Percentiles rank a stretch among this genome's conserved stretches.
These are phyloP conservation scores for Monosporascus sp. DNA, from an alignment of 2,329 filamentous ascomycete genomes.

Conservation along the genomic window DNA sequence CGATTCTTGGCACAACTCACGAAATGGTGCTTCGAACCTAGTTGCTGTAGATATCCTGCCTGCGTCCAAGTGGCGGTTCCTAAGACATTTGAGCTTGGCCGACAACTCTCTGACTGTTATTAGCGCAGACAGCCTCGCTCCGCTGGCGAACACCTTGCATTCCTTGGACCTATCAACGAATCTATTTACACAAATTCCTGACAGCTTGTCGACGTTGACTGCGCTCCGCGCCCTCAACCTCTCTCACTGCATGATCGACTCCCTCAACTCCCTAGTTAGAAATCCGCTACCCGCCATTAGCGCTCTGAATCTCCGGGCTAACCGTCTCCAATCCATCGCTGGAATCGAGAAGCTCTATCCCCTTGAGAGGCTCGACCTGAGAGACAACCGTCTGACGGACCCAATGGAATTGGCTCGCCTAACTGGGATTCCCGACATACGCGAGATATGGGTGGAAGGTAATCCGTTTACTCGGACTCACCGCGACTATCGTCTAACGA, in stretches of 20 bases:
- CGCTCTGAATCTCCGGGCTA: slow-evolving; percentile 83
- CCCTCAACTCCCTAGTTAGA: slow-evolving; percentile 77
- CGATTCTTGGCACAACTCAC: slow-evolving; percentile 57
- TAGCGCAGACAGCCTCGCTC: slow-evolving; percentile 67
- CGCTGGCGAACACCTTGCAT: slow-evolving; percentile 80
- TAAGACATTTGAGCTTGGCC: slow-evolving; percentile 84
- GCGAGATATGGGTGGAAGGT: slow-evolving; percentile 85
- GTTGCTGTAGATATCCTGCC: slow-evolving; percentile 68
- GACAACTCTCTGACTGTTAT: slow-evolving; percentile 88
- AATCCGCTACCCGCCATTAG: slow-evolving; percentile 90
- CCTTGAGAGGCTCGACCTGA: slow-evolving; percentile 81
- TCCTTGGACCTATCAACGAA: slow-evolving; percentile 92
- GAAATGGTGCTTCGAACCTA: slow-evolving; percentile 75
- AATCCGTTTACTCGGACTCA: slow-evolving; percentile 91
- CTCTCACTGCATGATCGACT: slow-evolving; percentile 96
- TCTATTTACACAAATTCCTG: slow-evolving; percentile 88
- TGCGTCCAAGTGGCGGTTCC: slow-evolving; percentile 87
- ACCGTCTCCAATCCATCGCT: slow-evolving; percentile 79
- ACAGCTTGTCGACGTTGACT: slow-evolving; percentile 79
- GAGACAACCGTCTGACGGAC: slow-evolving; percentile 88
- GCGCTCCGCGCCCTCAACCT: slow-evolving; percentile 89
- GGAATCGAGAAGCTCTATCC: slow-evolving; percentile 86
- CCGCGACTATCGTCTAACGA: slow-evolving; percentile 75
- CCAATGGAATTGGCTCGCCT: slow-evolving; percentile 85
- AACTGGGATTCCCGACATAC: slow-evolving; percentile 84